Conservation (phyloP, 1,284 basidiomycete species). For the Marasmius tenuissimus region DNA sequence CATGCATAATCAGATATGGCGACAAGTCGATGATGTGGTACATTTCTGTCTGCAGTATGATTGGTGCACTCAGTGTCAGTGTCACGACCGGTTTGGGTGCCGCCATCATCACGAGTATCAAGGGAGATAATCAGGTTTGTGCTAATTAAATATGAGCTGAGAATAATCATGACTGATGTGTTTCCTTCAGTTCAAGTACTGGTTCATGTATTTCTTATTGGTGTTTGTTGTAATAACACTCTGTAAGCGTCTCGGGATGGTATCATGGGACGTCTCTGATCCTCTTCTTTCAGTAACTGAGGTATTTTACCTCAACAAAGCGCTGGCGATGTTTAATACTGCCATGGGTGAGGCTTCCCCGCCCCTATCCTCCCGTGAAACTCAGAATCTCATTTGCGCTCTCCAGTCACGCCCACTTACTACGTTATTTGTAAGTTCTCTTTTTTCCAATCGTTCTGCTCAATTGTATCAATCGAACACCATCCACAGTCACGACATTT, state of each 20-base stretch:
- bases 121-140: slow-evolving; percentile 82
- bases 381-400: slow-evolving; percentile 10
- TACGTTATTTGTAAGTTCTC: slow-evolving; percentile 72
- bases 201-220: slow-evolving; percentile 89
- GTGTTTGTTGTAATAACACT: slow-evolving; percentile 86
- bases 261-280: neutral
- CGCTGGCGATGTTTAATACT: slow-evolving; percentile 94
- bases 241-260: slow-evolving; percentile 37
- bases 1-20: slow-evolving; percentile 56
- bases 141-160: neutral
- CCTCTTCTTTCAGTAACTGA: slow-evolving; percentile 62
- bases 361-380: slow-evolving; percentile 14
- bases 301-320: slow-evolving; percentile 96
- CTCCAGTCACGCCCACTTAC: slow-evolving; percentile 82
- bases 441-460: neutral
- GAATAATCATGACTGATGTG: slow-evolving; percentile 9
- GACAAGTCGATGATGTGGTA: slow-evolving; percentile 96
- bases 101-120: slow-evolving; percentile 85
- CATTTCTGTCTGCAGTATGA: slow-evolving; percentile 92
- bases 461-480: slow-evolving; percentile 18
- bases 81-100: slow-evolving; percentile 94
- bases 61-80: slow-evolving; percentile 94
- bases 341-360: slow-evolving; percentile 68
- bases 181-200: slow-evolving; percentile 60
- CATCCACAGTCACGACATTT: slow-evolving; percentile 72